Percentiles rank a stretch among this genome's conserved stretches.
These are phyloP conservation scores for Fraxinus greggii DNA, from an alignment of 305 asterid species.

Conservation along the genomic window DNA sequence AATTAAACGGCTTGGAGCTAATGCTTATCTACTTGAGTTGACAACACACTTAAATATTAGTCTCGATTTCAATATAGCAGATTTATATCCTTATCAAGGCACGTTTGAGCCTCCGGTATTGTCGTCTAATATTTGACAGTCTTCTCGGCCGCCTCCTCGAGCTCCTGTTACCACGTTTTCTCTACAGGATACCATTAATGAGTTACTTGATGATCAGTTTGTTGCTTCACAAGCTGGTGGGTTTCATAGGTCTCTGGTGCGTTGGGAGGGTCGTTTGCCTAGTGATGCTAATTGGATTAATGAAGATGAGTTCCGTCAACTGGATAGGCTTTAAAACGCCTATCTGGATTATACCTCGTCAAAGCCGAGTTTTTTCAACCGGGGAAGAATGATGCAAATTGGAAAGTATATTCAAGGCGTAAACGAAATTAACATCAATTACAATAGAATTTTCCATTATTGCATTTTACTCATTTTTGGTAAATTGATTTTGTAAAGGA, in stretches of 20 bases:
- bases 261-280: not conserved
- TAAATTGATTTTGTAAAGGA: too few species aligned
- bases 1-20: too few species aligned
- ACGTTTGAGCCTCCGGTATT: not conserved
- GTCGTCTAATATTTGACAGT: not conserved
- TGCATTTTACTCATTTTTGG: too few species aligned
- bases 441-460: too few species aligned
- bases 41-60: not conserved
- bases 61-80: not conserved
- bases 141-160: not conserved
- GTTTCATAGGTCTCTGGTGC: not conserved
- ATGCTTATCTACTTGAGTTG: too few species aligned
- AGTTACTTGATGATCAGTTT: not conserved
- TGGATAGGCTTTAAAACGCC: not conserved
- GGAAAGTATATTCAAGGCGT: not conserved
- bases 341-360: not conserved
- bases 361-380: not conserved
- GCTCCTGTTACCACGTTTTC: not conserved
- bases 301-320: not conserved
- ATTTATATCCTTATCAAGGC: not conserved
- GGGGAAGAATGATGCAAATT: not conserved
- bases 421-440: too few species aligned
- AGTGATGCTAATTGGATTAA: not conserved
- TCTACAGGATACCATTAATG: not conserved
- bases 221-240: not conserved